These are phyloP conservation scores for Apiospora pterosperma DNA, from an alignment of 2,329 filamentous ascomycete species.

Conservation along the genomic window DNA sequence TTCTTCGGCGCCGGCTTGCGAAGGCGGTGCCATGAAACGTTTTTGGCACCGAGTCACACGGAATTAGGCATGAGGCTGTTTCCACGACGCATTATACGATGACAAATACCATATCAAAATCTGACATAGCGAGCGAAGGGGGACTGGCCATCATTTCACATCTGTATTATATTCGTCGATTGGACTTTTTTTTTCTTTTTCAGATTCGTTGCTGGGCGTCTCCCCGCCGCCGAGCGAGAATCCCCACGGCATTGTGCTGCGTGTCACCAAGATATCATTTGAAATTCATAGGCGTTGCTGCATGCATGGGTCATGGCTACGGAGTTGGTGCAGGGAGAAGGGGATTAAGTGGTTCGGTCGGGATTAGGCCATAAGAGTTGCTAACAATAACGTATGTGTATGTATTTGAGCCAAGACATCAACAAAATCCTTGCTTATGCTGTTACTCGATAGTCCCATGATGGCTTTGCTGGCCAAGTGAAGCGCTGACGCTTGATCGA, in stretches of 20 bases:
- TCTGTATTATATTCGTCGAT: not conserved
- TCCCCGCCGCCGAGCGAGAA: not conserved
- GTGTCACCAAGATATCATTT: not conserved
- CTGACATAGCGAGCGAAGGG: not conserved
- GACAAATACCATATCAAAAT: conserved; percentile 30
- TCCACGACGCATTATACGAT: not conserved
- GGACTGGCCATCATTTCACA: not conserved
- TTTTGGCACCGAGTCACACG: conserved; percentile 57
- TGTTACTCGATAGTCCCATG: not conserved
- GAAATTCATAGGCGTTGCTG: not conserved
- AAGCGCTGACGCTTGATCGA: not conserved
- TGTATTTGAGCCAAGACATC: not conserved
- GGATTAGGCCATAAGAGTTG: not conserved
- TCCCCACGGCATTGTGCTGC: not conserved
- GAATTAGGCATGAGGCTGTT: not conserved
- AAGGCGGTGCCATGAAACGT: conserved; percentile 56
- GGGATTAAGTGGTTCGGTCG: not conserved
- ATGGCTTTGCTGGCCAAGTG: not conserved
- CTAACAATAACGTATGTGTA: too few species aligned
- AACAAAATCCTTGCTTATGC: not conserved
- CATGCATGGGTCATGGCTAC: not conserved
- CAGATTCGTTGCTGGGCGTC: not conserved
- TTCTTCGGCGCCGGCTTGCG: conserved; percentile 41
- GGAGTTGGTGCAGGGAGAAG: not conserved
- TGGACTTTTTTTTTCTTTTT: too few species aligned